Base-by-base conservation (phyloP, 2,329 filamentous ascomycete genomes). In the Pseudonectria foliicola region DNA sequence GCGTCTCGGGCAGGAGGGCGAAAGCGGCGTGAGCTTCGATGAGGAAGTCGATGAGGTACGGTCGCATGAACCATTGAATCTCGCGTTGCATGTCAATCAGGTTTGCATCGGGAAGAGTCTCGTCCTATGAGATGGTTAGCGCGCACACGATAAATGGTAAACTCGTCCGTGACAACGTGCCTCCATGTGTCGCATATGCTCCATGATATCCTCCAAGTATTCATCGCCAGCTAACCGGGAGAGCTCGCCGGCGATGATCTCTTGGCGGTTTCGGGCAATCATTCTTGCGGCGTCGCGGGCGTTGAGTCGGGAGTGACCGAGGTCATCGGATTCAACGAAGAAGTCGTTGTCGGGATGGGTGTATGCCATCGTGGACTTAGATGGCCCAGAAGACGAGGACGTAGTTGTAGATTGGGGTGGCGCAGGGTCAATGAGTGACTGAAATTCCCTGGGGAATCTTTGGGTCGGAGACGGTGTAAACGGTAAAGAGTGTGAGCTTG, bases 1-100 rank as follows among this genome's bases (percentile, higher is more conserved):
- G 75, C 2, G 92, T 98, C 61, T 95, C 88, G 27, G 92, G 90
- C 10, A 96, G 75, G 10, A 98, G 75, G 51, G 87, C 84, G 66
- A 96, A 98, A 42, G 90, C 90, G 48, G 86, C 84, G 57, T 98
- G 92, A 33, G 90, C 92, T 73, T 98, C 92, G 53, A 96, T 84
- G 49, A 98, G 77, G 66, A 98, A 98, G 68, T 98, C 92, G 58
- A 98, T 85, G 25, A 98, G 80, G 62, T 95, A 96, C 1, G 92
- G 92, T 53, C 92, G 75, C 92, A 98, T 98, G 67, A 93, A 96
- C 92, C 92, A 98, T 60, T 96, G 88, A 45, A 98, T 96, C 73
- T 98, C 92, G 48, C 89, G 88, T 66, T 98, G 92, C 64, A 96
- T 95, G 62, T 98, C 92, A 61, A 98, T 98, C 25, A 93, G 88